A percentile compares a stretch with the other conserved stretches of the same genome.
Conservation (phyloP, 2,329 filamentous ascomycete species). For the Botrytis porri region DNA sequence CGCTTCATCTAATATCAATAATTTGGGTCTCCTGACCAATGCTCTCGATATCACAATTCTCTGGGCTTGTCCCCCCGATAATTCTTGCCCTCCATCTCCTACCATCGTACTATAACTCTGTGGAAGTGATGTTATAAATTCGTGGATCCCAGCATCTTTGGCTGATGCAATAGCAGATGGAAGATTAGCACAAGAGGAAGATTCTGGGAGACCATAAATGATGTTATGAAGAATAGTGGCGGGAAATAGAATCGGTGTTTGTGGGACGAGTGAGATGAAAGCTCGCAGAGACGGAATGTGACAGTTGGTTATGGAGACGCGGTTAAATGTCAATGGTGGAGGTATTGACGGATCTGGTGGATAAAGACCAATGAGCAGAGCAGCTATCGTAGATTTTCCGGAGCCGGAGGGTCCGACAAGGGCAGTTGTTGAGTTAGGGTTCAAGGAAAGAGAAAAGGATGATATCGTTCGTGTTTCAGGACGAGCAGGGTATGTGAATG, state of each 20-base stretch:
- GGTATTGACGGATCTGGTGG: constrained; percentile 33
- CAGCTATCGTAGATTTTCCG: constrained; percentile 84
- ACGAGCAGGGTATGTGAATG: constrained; percentile 68
- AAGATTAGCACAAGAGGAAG: constrained; percentile 49
- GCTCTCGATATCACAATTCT: constrained; percentile 78
- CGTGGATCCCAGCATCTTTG: constrained; percentile 63
- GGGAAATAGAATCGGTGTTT: constrained; percentile 74
- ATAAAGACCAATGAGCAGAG: constrained; percentile 73
- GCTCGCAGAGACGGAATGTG: constrained; percentile 59
- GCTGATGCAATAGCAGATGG: constrained; percentile 52
- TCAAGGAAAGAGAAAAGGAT: constrained; percentile 63
- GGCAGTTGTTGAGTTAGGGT: constrained; percentile 63
- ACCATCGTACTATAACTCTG: constrained; percentile 69
- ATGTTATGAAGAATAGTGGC: constrained; percentile 78
- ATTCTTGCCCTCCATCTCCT: constrained; percentile 69
- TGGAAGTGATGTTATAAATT: constrained; percentile 72
- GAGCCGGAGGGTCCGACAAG: constrained; percentile 82
- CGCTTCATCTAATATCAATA: constrained; percentile 83
- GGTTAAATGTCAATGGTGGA: constrained; percentile 48
- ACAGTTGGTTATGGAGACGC: constrained; percentile 54
- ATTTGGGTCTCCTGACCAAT: constrained; percentile 64
- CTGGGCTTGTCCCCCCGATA: constrained; percentile 83
- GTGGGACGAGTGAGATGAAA: constrained; percentile 65
- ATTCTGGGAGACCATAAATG: constrained; percentile 65
- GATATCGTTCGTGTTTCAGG: constrained; percentile 54